A percentile compares a stretch with the other conserved stretches of the same genome.
Conservation (phyloP, 441 rosid species). For the Bruguiera hainesii region DNA sequence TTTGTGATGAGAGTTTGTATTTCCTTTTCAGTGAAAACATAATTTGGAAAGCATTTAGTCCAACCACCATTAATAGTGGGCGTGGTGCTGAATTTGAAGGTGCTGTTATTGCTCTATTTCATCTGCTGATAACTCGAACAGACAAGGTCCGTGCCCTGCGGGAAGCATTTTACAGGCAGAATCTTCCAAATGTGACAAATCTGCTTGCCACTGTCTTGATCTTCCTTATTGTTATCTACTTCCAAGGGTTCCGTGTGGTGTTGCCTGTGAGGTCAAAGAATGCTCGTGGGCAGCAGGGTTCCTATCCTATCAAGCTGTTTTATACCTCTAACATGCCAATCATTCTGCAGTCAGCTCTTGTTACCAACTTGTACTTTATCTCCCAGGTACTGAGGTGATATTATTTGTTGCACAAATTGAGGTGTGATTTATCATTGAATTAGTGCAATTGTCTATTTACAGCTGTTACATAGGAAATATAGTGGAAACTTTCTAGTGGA, state of each 20-base stretch:
- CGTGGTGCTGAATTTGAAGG: constrained; percentile 99
- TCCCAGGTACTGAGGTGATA: constrained; percentile 59
- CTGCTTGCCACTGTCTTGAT: constrained; percentile 65
- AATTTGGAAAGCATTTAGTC: constrained; percentile 97
- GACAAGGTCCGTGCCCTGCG: constrained; percentile 84
- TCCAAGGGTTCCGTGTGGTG: constrained; percentile 89
- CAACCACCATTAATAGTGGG: constrained; percentile 90
- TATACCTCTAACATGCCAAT: constrained; percentile 86
- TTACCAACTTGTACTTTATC: constrained; percentile 85
- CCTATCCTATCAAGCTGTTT: constrained; percentile 83
- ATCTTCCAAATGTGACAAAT: constrained; percentile 91
- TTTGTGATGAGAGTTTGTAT: not conserved
- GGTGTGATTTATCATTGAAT: too few relatives aligned
- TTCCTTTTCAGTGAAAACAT: constrained; percentile 60
- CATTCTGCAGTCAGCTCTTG: constrained; percentile 90
- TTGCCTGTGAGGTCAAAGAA: constrained; percentile 74
- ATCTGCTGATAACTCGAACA: constrained; percentile 70
- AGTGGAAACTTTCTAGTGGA: constrained; percentile 75
- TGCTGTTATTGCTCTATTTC: constrained; percentile 89
- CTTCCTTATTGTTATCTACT: constrained; percentile 59
- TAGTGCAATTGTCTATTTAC: constrained; percentile 11
- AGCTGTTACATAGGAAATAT: constrained; percentile 73
- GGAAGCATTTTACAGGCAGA: constrained; percentile 94
- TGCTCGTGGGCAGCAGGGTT: constrained; percentile 90
- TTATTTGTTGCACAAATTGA: not conserved